Evolutionary conservation across 2,329 filamentous ascomycete species (phyloP), one percentile per base, ranked within the genome.

Genomic region (Penicillium digitatum): DNA sequence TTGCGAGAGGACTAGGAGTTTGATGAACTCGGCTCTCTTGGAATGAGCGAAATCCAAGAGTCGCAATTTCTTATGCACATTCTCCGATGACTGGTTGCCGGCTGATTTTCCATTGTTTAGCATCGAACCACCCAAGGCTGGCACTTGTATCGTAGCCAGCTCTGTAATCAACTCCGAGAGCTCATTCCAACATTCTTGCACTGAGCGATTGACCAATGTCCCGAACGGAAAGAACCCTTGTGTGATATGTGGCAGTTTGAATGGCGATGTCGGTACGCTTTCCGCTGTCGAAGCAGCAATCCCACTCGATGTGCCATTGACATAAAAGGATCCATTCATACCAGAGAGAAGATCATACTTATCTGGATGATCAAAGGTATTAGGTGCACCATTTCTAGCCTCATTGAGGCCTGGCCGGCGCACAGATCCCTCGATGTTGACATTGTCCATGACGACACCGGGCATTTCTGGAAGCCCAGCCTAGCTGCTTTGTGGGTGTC

Each of bases 1-100:
- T 74, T 94, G 88, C 1, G 88, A 86, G 44, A 99, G 86, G 22
- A 99, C 90, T 20, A 96, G 80, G 8, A 92, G 83, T 76, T 99
- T 97, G 71, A 95, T 90, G 79, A 95, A 97, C 76, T 90, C 90
- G 29, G 87, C 85, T 67, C 96, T 87, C 66, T 88, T 84, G 22
- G 85, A 82, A 69, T 93, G 87, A 9, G 88, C 85, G 75, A 94
- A 95, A 40, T 88, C 84, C 56, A 96, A 74, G 50, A 96, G 72
- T 34, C 79, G 75, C 27, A 83, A 75, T 74, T 96, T 96, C 75
- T 95, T 96, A 31, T 81, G 79, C 12, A 89, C 67, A 66, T 90
- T 93, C 57, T 87, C 84, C 12, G 68, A 59, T 7, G 70, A 70
- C 52, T 74, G 73, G 48, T 74, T 75, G 11, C 71, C 71, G 0